These are phyloP conservation scores for Pulveroboletus sp. DNA, from an alignment of 768 basidiomycete species.

Conservation along the genomic window DNA sequence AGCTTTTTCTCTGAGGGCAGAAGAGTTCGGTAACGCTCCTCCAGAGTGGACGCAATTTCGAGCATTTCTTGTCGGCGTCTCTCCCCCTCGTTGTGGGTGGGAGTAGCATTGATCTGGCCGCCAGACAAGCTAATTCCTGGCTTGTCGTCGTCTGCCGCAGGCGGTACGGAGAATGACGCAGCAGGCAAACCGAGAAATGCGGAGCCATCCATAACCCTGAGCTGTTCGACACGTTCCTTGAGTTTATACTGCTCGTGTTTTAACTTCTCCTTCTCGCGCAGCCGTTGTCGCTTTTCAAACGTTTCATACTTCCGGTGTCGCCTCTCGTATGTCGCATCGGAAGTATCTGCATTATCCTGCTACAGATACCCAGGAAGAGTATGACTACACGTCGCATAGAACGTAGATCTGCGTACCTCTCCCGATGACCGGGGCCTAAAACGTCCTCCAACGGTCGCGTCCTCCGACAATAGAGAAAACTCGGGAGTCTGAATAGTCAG, in stretches of 20 bases:
- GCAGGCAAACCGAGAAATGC: constrained; percentile 65
- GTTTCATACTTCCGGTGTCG: constrained; percentile 84
- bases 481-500: constrained; percentile 75
- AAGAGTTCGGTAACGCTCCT: constrained; percentile 70
- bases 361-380: constrained; percentile 7
- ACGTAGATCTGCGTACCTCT: constrained; percentile 50
- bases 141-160: constrained; percentile 21
- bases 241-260: constrained; percentile 91
- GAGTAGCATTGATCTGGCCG: constrained; percentile 34
- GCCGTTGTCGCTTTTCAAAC: constrained; percentile 78
- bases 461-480: constrained; percentile 44
- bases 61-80: constrained; percentile 71
- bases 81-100: constrained; percentile 59
- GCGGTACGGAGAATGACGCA: constrained; percentile 45
- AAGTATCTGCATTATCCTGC: constrained; percentile 60
- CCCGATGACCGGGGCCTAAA: constrained; percentile 66
- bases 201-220: constrained; percentile 64
- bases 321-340: constrained; percentile 75
- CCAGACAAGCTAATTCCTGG: constrained; percentile 30
- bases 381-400: constrained; percentile 5
- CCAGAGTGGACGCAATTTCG: constrained; percentile 57
- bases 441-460: constrained; percentile 57
- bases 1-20: constrained; percentile 59
- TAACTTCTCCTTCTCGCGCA: constrained; percentile 88
- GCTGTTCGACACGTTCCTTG: constrained; percentile 82